A percentile compares a stretch with the other conserved stretches of the same genome.
These are phyloP conservation scores for Lumnitzera littorea DNA, from an alignment of 345 rosid genomes.

Conservation along the genomic window DNA sequence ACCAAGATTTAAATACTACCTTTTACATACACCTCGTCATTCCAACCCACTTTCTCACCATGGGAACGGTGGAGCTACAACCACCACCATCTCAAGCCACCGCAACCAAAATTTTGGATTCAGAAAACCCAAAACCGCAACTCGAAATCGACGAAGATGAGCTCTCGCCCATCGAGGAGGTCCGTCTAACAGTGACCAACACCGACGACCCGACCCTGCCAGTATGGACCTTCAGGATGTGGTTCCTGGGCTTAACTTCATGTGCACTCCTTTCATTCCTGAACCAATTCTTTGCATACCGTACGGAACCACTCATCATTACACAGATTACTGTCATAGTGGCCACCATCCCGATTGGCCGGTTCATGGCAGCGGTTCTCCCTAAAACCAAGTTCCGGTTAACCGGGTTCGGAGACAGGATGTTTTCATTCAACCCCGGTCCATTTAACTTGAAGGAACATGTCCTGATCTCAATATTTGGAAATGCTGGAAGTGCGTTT, in stretches of 20 bases:
- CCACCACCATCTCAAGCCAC: too few relatives aligned
- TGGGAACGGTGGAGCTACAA: too few relatives aligned
- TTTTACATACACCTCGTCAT: too few relatives aligned
- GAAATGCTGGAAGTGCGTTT: slow-evolving; percentile 15
- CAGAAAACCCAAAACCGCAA: too few relatives aligned
- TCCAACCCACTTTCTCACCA: too few relatives aligned
- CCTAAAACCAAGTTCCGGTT: slow-evolving; percentile 7
- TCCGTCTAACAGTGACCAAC: slow-evolving; percentile 10
- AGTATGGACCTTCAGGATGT: slow-evolving; percentile 15
- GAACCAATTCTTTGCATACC: slow-evolving; percentile 19
- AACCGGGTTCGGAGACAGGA: slow-evolving; percentile 7
- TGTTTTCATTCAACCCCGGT: slow-evolving; percentile 13
- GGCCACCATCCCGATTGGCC: slow-evolving; percentile 12
- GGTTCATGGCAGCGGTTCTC: slow-evolving; percentile 15
- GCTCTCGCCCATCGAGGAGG: slow-evolving; percentile 11
- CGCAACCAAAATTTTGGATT: too few relatives aligned
- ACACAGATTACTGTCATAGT: slow-evolving; percentile 12
- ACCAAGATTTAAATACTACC: too few relatives aligned
- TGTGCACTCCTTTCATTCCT: slow-evolving; percentile 19
- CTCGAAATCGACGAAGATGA: slow-evolving; percentile 3
- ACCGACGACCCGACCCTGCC: slow-evolving; percentile 9
- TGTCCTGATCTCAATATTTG: slow-evolving; percentile 14
- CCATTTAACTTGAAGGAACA: slow-evolving; percentile 20
- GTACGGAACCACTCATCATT: slow-evolving; percentile 14
- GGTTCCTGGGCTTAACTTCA: slow-evolving; percentile 15